Evolutionary conservation across 106 monocot genomes (phyloP).

Genomic region (Posidonia australis): DNA sequence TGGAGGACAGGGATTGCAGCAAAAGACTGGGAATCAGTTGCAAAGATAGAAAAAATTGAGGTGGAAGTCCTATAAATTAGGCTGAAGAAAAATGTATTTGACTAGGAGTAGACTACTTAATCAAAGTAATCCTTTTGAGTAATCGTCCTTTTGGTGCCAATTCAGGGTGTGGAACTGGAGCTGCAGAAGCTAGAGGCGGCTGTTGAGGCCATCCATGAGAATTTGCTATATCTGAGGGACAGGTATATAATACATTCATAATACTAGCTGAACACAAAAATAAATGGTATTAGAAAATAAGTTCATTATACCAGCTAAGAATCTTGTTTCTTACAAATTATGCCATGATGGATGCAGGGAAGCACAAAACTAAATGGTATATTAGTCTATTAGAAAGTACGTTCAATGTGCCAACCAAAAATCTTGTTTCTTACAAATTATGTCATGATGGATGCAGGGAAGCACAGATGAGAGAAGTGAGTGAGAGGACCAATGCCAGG

Average conservation of each 20-base stretch:
- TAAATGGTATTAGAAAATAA: background rate
- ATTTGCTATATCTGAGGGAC: constrained; percentile 59
- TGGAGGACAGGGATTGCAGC: constrained; percentile 77
- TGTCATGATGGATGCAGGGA: constrained; percentile 45
- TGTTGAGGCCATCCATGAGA: constrained; percentile 72
- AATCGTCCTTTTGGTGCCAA: background rate
- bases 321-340: background rate
- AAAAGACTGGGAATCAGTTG: constrained; percentile 76
- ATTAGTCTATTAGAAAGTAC: background rate
- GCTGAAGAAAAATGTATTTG: background rate
- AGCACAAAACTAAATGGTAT: constrained; percentile 35
- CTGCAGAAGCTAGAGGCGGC: constrained; percentile 50
- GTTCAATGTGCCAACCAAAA: background rate
- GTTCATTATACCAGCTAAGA: background rate
- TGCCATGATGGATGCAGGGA: constrained; percentile 44
- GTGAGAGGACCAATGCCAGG: constrained; percentile 66
- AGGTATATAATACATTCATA: constrained; percentile 20
- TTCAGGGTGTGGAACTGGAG: constrained; percentile 79
- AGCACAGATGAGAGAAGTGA: constrained; percentile 78
- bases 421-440: background rate
- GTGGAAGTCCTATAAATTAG: constrained; percentile 10
- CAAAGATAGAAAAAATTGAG: constrained; percentile 84
- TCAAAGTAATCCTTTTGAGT: background rate
- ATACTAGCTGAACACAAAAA: background rate
- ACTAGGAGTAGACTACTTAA: background rate